Percentiles rank a stretch among this genome's conserved stretches.
Conservation (phyloP, 192 early-diverging fungal genomes). For the Podila epicladia region DNA sequence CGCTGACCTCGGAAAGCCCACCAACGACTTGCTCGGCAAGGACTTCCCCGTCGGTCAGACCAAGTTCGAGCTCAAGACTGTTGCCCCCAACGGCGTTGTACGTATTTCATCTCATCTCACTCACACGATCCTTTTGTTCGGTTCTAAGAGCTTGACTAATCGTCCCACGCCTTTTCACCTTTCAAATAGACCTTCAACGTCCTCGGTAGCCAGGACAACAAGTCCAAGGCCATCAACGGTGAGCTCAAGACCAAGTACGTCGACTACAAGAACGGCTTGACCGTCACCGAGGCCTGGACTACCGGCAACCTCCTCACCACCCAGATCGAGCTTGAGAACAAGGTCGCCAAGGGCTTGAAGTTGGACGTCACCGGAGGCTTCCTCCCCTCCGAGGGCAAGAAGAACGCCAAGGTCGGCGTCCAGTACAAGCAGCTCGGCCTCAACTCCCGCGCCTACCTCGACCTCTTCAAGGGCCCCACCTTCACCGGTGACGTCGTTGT, state of each 20-base stretch:
- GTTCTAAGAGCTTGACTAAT: not conserved
- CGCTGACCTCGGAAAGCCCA: slow-evolving; percentile 93
- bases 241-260: slow-evolving; percentile 99
- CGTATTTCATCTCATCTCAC: slow-evolving; percentile 38
- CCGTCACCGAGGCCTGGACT: slow-evolving; percentile 98
- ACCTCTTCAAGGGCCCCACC: slow-evolving; percentile 95
- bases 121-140: no score
- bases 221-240: slow-evolving; percentile 92
- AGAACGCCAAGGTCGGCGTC: slow-evolving; percentile 82
- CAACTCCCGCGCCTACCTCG: slow-evolving; percentile 88
- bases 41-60: slow-evolving; percentile 94
- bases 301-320: slow-evolving; percentile 91
- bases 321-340: slow-evolving; percentile 93
- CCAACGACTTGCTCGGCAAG: slow-evolving; percentile 96
- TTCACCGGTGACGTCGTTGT: slow-evolving; percentile 90
- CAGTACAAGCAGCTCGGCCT: slow-evolving; percentile 97
- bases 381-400: slow-evolving; percentile 85
- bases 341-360: slow-evolving; percentile 96
- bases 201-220: slow-evolving; percentile 92
- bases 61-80: slow-evolving; percentile 98
- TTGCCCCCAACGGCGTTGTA: slow-evolving; percentile 95
- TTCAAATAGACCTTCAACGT: slow-evolving; percentile 90
- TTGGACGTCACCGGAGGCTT: slow-evolving; percentile 87
- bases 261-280: slow-evolving; percentile 93
- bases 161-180: not conserved